Conservation (phyloP, 75 land plant species). For the Azolla pinnata region DNA sequence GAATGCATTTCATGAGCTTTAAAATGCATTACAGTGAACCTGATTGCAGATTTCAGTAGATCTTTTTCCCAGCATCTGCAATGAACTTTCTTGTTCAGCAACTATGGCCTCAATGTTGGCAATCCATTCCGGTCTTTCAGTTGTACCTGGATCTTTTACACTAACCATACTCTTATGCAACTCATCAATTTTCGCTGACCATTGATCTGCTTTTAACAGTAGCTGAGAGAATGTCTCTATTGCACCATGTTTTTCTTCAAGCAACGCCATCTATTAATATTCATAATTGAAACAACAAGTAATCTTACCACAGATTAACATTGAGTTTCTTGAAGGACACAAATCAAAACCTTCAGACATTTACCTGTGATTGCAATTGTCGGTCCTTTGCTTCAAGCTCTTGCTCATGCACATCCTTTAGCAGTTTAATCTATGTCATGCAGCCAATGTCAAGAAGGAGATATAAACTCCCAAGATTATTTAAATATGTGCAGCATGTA, state of each 20-base stretch:
- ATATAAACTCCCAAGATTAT: too few relatives aligned
- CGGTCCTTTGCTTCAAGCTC: slow-evolving; percentile 10
- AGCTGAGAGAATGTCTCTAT: slow-evolving; percentile 11
- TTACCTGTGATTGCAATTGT: slow-evolving; percentile 12
- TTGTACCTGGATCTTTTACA: slow-evolving; percentile 7
- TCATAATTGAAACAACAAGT: background rate
- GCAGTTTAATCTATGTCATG: slow-evolving; percentile 13
- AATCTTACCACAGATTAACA: background rate
- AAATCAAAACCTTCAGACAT: background rate
- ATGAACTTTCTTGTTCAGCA: slow-evolving; percentile 1
- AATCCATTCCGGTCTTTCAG: slow-evolving; percentile 7
- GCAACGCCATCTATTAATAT: slow-evolving; percentile 7
- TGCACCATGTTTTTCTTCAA: slow-evolving; percentile 8
- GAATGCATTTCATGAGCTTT: too few relatives aligned
- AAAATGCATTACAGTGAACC: too few relatives aligned
- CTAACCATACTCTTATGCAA: slow-evolving; percentile 11
- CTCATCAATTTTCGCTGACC: slow-evolving; percentile 16
- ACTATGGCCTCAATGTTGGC: slow-evolving; percentile 9
- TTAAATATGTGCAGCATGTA: too few relatives aligned
- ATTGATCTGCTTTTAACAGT: slow-evolving; percentile 15
- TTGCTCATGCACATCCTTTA: slow-evolving; percentile 8
- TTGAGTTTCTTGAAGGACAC: background rate
- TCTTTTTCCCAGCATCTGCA: slow-evolving; percentile 4
- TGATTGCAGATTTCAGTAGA: slow-evolving; percentile 5
- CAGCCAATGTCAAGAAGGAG: too few relatives aligned